Evolutionary conservation across 805 yeast species (phyloP), one percentile per base, ranked within the genome.

Genomic region (Candida palmyrensis): DNA sequence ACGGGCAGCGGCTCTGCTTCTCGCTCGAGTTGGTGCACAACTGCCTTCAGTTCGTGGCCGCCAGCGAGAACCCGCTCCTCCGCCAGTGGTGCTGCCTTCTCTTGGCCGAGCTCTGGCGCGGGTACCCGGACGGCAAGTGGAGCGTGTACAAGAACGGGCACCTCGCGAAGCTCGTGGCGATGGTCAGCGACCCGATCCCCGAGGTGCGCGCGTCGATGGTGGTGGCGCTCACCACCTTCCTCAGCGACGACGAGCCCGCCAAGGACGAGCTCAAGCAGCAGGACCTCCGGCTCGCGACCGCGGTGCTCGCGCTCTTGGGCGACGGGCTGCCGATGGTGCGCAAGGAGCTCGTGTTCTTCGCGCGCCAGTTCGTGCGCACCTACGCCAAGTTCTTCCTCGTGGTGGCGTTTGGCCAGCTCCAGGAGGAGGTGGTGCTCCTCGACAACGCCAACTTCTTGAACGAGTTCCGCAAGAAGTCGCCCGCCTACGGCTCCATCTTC

Each of bases 291-390:
- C 62, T 88, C 23, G 85, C 94, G 1, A 72, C 78, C 38, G 75
- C 80, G 0, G 75, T 87, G 0, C 54, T 89, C 19, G 66, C 75
- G 10, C 58, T 85, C 19, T 71, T 87, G 2, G 81, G 83, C 29
- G 97, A 92, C 58, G 97, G 95, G 0, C 84, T 96, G 0, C 77
- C 95, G 0, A 60, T 90, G 44, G 96, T 92, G 1, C 64, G 98
- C 37, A 78, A 87, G 42, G 97, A 92, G 52, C 73, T 86, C 7
- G 76, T 84, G 5, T 78, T 80, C 17, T 84, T 84, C 48, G 72
- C 88, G 35, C 82, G 92, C 24, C 74, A 79, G 29, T 78, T 86
- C 51, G 82, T 88, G 9, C 58, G 72, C 37, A 77, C 78, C 26
- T 82, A 88, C 55, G 60, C 73, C 16, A 75, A 77, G 37, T 83